These are phyloP conservation scores for Fusarium citri DNA, from an alignment of 2,329 filamentous ascomycete species.

Conservation along the genomic window DNA sequence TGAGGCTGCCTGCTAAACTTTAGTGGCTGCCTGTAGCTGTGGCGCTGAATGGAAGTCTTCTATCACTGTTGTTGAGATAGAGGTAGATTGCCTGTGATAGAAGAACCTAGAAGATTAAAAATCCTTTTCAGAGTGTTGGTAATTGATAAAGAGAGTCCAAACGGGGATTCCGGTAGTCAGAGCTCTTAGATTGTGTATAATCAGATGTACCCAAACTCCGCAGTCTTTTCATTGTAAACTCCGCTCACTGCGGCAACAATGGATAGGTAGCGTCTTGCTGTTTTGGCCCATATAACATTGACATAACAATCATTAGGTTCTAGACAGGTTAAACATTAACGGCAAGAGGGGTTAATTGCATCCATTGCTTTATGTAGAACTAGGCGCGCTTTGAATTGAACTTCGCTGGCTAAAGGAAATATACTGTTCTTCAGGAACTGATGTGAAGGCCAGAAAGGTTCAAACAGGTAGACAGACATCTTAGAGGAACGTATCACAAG, in stretches of 20 bases:
- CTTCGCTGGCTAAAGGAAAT: background rate
- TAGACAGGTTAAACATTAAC: background rate
- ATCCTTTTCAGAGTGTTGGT: background rate
- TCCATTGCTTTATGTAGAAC: no score
- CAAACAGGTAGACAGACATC: background rate
- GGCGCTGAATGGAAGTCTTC: constrained; percentile 28
- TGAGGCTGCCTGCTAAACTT: constrained; percentile 38
- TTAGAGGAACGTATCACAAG: background rate
- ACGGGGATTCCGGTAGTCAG: background rate
- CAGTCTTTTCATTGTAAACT: constrained; percentile 20
- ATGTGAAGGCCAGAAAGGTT: background rate
- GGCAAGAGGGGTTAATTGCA: background rate
- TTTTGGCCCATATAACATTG: background rate
- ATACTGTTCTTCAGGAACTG: background rate
- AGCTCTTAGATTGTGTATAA: background rate
- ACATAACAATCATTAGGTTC: background rate
- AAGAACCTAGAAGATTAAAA: constrained; percentile 29
- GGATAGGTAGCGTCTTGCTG: background rate
- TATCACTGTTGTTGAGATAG: background rate
- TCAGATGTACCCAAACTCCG: constrained; percentile 26
- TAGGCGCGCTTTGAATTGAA: background rate
- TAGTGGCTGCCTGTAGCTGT: constrained; percentile 35
- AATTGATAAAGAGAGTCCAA: background rate
- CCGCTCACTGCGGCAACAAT: constrained; percentile 28
- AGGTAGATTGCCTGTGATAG: constrained; percentile 11